Percentiles rank a stretch among this genome's conserved stretches.
Evolutionary conservation across 306 rosid species (phyloP).

Genomic region (Inga laurina): DNA sequence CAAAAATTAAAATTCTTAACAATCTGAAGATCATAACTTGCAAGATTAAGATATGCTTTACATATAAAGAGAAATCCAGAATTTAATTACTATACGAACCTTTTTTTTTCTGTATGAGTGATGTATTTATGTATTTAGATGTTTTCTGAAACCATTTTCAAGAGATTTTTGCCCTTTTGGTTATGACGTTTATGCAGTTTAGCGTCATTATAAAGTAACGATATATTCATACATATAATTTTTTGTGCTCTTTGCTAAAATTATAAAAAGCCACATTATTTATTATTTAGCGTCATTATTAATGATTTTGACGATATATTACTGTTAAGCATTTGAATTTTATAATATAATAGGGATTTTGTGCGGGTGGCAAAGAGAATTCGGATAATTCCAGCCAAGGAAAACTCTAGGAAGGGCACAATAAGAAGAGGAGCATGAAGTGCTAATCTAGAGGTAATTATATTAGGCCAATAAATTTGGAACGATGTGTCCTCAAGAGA

Average conservation of each 20-base stretch:
- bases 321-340: background rate
- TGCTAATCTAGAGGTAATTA: background rate
- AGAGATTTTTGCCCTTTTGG: background rate
- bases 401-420: conserved; percentile 55
- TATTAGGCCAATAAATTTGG: conserved; percentile 1
- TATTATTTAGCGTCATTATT: too few relatives aligned
- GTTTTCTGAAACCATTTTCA: background rate
- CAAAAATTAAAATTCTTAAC: too few relatives aligned
- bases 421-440: conserved; percentile 30
- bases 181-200: background rate
- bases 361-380: conserved; percentile 89
- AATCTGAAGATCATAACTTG: background rate
- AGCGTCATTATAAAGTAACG: background rate
- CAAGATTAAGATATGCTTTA: background rate
- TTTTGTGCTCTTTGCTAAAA: background rate
- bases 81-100: too few relatives aligned
- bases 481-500: background rate
- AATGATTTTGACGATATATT: background rate
- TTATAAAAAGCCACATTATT: background rate
- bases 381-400: conserved; percentile 69
- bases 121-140: background rate
- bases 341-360: conserved; percentile 55
- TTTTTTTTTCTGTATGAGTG: background rate
- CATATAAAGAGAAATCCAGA: too few relatives aligned
- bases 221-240: background rate